A percentile compares a stretch with the other conserved stretches of the same genome.
Conservation (phyloP, 2,329 filamentous ascomycete genomes). For the Alternaria solani region DNA sequence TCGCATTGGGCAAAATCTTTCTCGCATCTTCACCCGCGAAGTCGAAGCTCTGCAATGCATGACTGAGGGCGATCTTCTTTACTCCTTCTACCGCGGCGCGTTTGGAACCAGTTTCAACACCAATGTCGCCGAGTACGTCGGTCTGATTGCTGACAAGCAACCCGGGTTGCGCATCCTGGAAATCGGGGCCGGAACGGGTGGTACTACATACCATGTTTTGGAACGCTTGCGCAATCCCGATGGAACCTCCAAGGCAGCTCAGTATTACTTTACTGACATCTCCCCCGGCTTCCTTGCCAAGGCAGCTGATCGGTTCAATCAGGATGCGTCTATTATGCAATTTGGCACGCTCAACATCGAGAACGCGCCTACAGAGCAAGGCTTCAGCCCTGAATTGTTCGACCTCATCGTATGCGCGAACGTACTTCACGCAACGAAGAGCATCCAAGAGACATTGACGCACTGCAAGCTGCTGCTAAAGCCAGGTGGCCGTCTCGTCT, state of each 20-base stretch:
- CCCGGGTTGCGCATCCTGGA: slow-evolving; percentile 12
- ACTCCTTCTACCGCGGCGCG: slow-evolving; percentile 8
- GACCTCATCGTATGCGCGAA: slow-evolving; percentile 13
- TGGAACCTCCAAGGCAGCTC: slow-evolving; percentile 8
- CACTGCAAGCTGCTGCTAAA: slow-evolving; percentile 13
- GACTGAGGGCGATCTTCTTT: slow-evolving; percentile 15
- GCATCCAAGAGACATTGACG: slow-evolving; percentile 6
- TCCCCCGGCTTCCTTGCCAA: slow-evolving; percentile 14
- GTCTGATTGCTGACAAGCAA: slow-evolving; percentile 12
- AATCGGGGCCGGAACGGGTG: slow-evolving; percentile 14
- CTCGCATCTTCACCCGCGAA: slow-evolving; percentile 10
- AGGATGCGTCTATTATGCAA: slow-evolving; percentile 9
- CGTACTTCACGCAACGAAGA: slow-evolving; percentile 13
- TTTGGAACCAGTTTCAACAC: slow-evolving; percentile 16
- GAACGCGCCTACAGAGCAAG: slow-evolving; percentile 7
- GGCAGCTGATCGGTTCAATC: slow-evolving; percentile 8
- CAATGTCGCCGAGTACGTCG: slow-evolving; percentile 12
- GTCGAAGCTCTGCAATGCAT: slow-evolving; percentile 16
- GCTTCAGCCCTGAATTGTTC: slow-evolving; percentile 7
- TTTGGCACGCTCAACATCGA: slow-evolving; percentile 14
- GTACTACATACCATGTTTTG: slow-evolving; percentile 12
- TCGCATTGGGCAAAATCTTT: slow-evolving; percentile 12
- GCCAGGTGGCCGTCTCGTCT: slow-evolving; percentile 6
- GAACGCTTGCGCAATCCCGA: slow-evolving; percentile 12
- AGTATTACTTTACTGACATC: slow-evolving; percentile 15